These are phyloP conservation scores for Cyberlindnera americana DNA, from an alignment of 805 yeast genomes.

Conservation along the genomic window DNA sequence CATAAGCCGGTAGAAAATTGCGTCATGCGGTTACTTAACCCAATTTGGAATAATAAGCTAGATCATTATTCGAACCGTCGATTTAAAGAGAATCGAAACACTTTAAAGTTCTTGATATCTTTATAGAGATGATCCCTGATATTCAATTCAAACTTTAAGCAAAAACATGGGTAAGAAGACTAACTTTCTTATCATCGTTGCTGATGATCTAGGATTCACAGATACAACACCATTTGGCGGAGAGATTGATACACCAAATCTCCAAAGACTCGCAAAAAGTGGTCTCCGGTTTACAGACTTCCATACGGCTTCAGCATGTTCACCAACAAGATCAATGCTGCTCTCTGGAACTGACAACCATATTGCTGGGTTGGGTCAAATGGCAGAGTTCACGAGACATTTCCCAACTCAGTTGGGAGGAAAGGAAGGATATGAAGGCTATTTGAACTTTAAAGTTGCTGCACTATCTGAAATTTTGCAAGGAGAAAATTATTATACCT, in stretches of 20 bases:
- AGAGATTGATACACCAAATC: slow-evolving; percentile 53
- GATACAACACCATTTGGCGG: slow-evolving; percentile 54
- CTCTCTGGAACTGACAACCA: slow-evolving; percentile 61
- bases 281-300: slow-evolving; percentile 55
- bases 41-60: too few relatives aligned
- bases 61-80: too few relatives aligned
- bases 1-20: too few relatives aligned
- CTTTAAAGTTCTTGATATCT: too few relatives aligned
- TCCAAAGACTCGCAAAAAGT: slow-evolving; percentile 38
- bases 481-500: slow-evolving; percentile 43
- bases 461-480: slow-evolving; percentile 49
- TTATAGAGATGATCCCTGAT: too few relatives aligned
- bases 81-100: too few relatives aligned
- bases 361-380: slow-evolving; percentile 56
- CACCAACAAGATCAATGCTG: slow-evolving; percentile 61
- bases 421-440: slow-evolving; percentile 56
- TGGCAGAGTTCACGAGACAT: slow-evolving; percentile 43
- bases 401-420: slow-evolving; percentile 38
- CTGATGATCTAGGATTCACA: slow-evolving; percentile 61
- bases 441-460: slow-evolving; percentile 47
- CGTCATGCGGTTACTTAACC: too few relatives aligned
- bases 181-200: slow-evolving; percentile 52
- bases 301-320: slow-evolving; percentile 62
- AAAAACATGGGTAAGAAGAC: too few relatives aligned
- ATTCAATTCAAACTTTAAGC: too few relatives aligned